phyloP scores from a whole-genome alignment of 192 early-diverging fungal species.

The Coemansia sp. region DNA sequence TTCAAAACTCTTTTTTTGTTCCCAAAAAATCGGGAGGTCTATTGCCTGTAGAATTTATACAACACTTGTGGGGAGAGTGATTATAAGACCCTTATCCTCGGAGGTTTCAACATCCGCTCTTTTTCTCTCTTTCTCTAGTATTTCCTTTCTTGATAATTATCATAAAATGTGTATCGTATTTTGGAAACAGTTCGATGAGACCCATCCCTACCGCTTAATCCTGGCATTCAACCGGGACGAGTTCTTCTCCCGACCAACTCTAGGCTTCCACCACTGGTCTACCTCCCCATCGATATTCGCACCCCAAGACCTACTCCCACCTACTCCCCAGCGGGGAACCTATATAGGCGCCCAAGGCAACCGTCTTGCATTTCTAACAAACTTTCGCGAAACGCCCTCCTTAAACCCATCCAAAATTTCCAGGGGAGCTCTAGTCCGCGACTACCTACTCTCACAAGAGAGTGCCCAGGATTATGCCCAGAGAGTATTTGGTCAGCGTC shows the following conservation, averaged over 20 bases:
- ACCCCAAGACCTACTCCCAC: conserved; percentile 42
- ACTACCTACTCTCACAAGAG: conserved; percentile 27
- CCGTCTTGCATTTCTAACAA: conserved; percentile 43
- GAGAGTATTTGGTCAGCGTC: conserved; percentile 24
- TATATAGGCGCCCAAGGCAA: conserved; percentile 36
- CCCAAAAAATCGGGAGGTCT: background rate
- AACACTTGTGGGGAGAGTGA: too few relatives aligned
- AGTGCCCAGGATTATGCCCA: conserved; percentile 30
- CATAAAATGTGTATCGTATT: conserved; percentile 41
- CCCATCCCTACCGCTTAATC: conserved; percentile 17
- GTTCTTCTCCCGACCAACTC: conserved; percentile 41
- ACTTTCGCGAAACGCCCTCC: conserved; percentile 21
- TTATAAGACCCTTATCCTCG: too few relatives aligned
- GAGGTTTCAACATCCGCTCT: too few relatives aligned
- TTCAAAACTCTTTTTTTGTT: background rate
- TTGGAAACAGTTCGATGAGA: conserved; percentile 18
- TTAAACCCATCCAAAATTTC: conserved; percentile 32
- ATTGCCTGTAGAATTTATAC: too few relatives aligned
- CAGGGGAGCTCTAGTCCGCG: conserved; percentile 45
- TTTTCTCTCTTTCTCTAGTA: background rate
- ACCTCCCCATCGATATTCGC: conserved; percentile 27
- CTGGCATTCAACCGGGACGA: conserved; percentile 55
- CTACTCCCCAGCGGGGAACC: conserved; percentile 28
- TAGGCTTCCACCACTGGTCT: conserved; percentile 38
- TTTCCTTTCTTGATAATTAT: background rate